Base-by-base conservation (phyloP, 2,329 filamentous ascomycete species). In the Nemania sp. region DNA sequence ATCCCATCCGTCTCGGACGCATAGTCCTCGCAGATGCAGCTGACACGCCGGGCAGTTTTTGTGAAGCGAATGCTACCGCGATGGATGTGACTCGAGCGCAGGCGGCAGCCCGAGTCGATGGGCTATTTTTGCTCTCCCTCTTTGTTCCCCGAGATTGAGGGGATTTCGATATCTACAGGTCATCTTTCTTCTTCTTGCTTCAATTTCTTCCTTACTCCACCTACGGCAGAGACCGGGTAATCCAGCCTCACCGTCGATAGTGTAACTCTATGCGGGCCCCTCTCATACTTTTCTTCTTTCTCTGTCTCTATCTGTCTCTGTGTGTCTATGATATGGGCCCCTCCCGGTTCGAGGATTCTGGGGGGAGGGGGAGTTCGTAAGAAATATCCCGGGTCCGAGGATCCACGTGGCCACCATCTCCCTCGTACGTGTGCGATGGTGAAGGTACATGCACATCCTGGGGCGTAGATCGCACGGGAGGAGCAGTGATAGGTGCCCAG, bases 181-280 rank as follows among this genome's bases (percentile, higher is more conserved):
- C n/a, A n/a, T n/a, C n/a, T n/a, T n/a, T n/a, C n/a, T n/a, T n/a
- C n/a, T 60, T 5, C 22, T 4, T 52, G 45, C 45, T 56, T 53
- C 49, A 51, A 38, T 35, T 60, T 18, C 10, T 3, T 7, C 20
- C 43, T 47, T 47, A 24, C 35, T 8, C 35, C 11, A 41, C 58
- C 58, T 65, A 32, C 13, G 24, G 47, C 56, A 35, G 49, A 57
- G 27, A 53, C 35, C 58, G 27, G 13, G 13, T 41, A 47, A 29
- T 32, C 43, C 64, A 64, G 67, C 57, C 67, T 58, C 67, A 67
- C 64, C 61, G 61, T 64, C 64, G 59, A 64, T 67, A 69, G 64
- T 70, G 61, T 56, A 67, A 70, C 64, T 53, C 27, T 26, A 62
- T 56, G 61, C 56, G 57, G 58, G 57, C 35, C 41, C 24, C 15